These are phyloP conservation scores for Cystodermella granulosa DNA, from an alignment of 1,284 basidiomycete genomes.

Conservation along the genomic window DNA sequence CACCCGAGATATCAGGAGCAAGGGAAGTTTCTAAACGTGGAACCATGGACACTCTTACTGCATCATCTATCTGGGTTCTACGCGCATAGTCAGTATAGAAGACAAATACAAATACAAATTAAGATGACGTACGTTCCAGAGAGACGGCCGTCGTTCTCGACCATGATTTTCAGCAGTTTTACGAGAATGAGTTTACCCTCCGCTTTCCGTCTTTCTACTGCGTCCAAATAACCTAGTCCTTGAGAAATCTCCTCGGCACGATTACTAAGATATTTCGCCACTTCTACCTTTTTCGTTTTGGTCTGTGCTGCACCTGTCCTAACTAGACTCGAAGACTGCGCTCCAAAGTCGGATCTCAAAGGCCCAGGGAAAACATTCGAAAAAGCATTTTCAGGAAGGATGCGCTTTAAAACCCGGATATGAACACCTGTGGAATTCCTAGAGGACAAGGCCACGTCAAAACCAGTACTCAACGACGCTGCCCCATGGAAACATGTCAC, in stretches of 20 bases:
- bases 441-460: slow-evolving; percentile 71
- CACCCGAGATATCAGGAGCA: not conserved
- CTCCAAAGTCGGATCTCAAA: slow-evolving; percentile 70
- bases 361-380: slow-evolving; percentile 76
- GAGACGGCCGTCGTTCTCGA: slow-evolving; percentile 82
- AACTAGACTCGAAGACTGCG: slow-evolving; percentile 64
- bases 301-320: slow-evolving; percentile 58
- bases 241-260: slow-evolving; percentile 72
- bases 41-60: slow-evolving; percentile 55
- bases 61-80: slow-evolving; percentile 68
- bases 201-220: slow-evolving; percentile 51
- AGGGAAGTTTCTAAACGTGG: slow-evolving; percentile 43
- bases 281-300: slow-evolving; percentile 80
- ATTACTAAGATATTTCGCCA: slow-evolving; percentile 72
- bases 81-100: slow-evolving; percentile 3
- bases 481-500: slow-evolving; percentile 81
- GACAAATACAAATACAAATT: not conserved
- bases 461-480: slow-evolving; percentile 61
- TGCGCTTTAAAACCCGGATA: slow-evolving; percentile 61
- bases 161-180: slow-evolving; percentile 69
- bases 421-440: slow-evolving; percentile 66
- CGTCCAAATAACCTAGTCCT: slow-evolving; percentile 67
- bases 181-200: slow-evolving; percentile 78
- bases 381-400: slow-evolving; percentile 65
- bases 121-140: slow-evolving; percentile 76